Percentiles rank a stretch among this genome's conserved stretches.
Conservation (phyloP, 768 basidiomycete species). For the Calocera viscosa region DNA sequence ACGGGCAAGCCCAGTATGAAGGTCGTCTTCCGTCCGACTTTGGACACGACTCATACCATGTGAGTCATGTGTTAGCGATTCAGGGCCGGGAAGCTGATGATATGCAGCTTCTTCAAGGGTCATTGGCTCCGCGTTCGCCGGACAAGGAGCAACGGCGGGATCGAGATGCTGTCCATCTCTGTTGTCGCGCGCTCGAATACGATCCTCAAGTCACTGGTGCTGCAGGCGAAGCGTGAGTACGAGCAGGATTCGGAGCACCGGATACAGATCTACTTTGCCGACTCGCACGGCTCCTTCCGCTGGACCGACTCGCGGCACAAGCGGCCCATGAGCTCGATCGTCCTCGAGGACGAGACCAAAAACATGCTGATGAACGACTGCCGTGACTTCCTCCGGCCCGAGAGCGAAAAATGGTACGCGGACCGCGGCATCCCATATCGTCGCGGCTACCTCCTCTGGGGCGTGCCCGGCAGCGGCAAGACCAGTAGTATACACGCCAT, state of each 20-base stretch:
- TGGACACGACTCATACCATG: slow-evolving; percentile 80
- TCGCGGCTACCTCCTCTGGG: slow-evolving; percentile 63
- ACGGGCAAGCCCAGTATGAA: slow-evolving; percentile 61
- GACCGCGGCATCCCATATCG: slow-evolving; percentile 87
- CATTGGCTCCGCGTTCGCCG: slow-evolving; percentile 73
- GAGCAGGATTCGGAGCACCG: slow-evolving; percentile 77
- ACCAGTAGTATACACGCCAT: slow-evolving; percentile 72
- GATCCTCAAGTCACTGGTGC: slow-evolving; percentile 76
- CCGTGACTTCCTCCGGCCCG: slow-evolving; percentile 70
- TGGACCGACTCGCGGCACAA: slow-evolving; percentile 82
- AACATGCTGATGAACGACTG: slow-evolving; percentile 77
- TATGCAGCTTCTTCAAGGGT: slow-evolving; percentile 47
- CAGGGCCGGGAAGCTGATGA: background rate
- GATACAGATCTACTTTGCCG: slow-evolving; percentile 82
- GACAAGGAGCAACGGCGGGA: slow-evolving; percentile 52
- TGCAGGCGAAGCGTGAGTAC: slow-evolving; percentile 81
- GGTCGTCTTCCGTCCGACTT: slow-evolving; percentile 78
- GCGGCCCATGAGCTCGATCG: slow-evolving; percentile 76
- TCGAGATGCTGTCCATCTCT: slow-evolving; percentile 67
- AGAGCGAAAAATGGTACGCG: slow-evolving; percentile 72
- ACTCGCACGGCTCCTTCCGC: slow-evolving; percentile 76
- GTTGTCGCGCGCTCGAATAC: slow-evolving; percentile 74
- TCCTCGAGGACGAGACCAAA: slow-evolving; percentile 77
- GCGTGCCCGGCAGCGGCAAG: slow-evolving; percentile 61
- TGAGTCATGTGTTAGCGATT: background rate